These are phyloP conservation scores for Cymbopogon citratus DNA, from an alignment of 176 grass and related monocot genomes.

Conservation along the genomic window DNA sequence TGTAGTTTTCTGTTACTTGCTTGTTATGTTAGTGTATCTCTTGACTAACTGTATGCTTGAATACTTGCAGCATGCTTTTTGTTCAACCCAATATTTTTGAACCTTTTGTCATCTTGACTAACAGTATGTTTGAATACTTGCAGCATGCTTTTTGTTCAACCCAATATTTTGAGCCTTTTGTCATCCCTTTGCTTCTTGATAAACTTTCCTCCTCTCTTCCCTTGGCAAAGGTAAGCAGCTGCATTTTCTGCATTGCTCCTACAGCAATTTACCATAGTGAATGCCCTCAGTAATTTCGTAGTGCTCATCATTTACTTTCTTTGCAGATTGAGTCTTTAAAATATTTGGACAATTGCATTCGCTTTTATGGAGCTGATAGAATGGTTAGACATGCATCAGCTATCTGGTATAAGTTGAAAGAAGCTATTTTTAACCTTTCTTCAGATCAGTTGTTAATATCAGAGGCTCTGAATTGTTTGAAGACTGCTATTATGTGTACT, in stretches of 20 bases:
- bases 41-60: conserved; percentile 33
- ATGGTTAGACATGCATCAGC: conserved; percentile 59
- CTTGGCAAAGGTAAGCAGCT: conserved; percentile 75
- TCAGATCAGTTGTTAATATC: conserved; percentile 41
- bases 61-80: conserved; percentile 73
- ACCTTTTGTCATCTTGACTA: conserved; percentile 53
- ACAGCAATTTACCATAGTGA: conserved; percentile 21
- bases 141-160: conserved; percentile 84
- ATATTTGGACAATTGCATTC: conserved; percentile 81
- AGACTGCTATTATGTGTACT: conserved; percentile 47
- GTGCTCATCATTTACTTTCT: conserved; percentile 29
- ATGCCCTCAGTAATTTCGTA: neutral
- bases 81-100: conserved; percentile 70
- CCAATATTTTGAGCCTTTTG: conserved; percentile 66
- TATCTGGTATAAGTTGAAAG: conserved; percentile 81
- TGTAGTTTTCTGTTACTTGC: conserved; percentile 1
- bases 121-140: conserved; percentile 38
- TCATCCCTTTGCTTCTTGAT: conserved; percentile 87
- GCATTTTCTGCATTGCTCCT: conserved; percentile 24
- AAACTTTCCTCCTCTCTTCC: conserved; percentile 86
- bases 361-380: conserved; percentile 72
- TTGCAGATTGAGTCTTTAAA: conserved; percentile 93
- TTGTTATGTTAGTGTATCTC: too few species aligned
- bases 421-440: conserved; percentile 66
- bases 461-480: conserved; percentile 77